Percentiles rank a stretch among this genome's conserved stretches.
Conservation (phyloP, 352 stramenopile genomes). For the Pythium rhizo-oryzae region DNA sequence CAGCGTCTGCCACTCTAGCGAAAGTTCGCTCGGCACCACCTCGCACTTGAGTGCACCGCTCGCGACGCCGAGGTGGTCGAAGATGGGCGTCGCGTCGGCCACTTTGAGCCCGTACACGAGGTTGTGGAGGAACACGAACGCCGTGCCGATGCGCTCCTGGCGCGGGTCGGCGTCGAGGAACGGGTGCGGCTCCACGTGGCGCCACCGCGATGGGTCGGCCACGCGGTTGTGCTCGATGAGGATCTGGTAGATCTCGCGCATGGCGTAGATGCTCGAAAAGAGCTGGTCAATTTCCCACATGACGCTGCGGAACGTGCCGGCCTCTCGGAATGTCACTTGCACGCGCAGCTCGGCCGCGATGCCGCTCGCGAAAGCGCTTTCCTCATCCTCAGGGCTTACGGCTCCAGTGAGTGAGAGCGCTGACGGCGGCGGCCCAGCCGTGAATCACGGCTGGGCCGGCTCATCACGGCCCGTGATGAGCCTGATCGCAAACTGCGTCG, state of each 20-base stretch:
- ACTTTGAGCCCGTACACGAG: conserved; percentile 70
- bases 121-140: conserved; percentile 68
- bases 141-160: conserved; percentile 73
- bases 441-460: no score
- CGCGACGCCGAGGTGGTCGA: conserved; percentile 45
- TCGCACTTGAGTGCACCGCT: conserved; percentile 60
- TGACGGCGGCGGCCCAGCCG: conserved; percentile 3
- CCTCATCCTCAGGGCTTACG: conserved; percentile 53
- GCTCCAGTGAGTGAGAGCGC: conserved; percentile 31
- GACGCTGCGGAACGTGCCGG: conserved; percentile 69
- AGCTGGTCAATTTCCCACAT: conserved; percentile 86
- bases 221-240: conserved; percentile 78
- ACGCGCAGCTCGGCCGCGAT: conserved; percentile 78
- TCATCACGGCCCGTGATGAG: conserved; percentile 57
- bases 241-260: conserved; percentile 89
- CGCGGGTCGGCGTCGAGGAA: conserved; percentile 72
- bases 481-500: conserved; percentile 68
- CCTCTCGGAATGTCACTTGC: conserved; percentile 77
- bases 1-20: conserved; percentile 72
- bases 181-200: conserved; percentile 48
- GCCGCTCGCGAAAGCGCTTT: conserved; percentile 44
- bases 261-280: conserved; percentile 73
- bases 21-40: conserved; percentile 62
- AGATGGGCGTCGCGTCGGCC: conserved; percentile 55
- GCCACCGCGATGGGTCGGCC: conserved; percentile 28